Conservation (phyloP, 371 early-diverging fungal genomes). For the Haplosporangium sp. region DNA sequence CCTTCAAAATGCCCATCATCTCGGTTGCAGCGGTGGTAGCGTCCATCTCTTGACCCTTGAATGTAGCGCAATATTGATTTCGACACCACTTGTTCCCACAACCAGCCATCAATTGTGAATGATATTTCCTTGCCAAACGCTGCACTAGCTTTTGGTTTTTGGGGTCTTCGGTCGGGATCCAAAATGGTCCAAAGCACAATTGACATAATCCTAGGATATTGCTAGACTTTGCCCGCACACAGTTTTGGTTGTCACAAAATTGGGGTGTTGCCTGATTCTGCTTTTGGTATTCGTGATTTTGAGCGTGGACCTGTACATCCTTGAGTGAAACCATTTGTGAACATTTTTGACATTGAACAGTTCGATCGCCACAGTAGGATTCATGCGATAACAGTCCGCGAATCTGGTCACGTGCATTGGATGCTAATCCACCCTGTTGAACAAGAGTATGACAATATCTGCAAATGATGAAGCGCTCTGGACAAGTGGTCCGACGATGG, state of each 20-base stretch:
- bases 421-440: conserved; percentile 73
- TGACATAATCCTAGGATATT: conserved; percentile 77
- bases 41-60: conserved; percentile 61
- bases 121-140: conserved; percentile 78
- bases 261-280: conserved; percentile 69
- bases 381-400: conserved; percentile 83
- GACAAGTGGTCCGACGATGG: conserved; percentile 80
- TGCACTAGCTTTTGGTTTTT: conserved; percentile 78
- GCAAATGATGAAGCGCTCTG: conserved; percentile 82
- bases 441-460: conserved; percentile 84
- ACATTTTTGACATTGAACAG: conserved; percentile 86
- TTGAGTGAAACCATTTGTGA: conserved; percentile 79
- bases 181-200: conserved; percentile 88
- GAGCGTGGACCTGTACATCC: conserved; percentile 79
- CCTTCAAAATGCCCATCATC: conserved; percentile 65
- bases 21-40: conserved; percentile 78
- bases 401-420: conserved; percentile 73
- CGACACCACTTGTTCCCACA: conserved; percentile 80
- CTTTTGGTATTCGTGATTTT: conserved; percentile 77
- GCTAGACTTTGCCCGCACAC: conserved; percentile 64
- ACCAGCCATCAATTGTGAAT: conserved; percentile 82
- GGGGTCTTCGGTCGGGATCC: conserved; percentile 83
- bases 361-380: conserved; percentile 87
- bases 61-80: conserved; percentile 81
- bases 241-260: conserved; percentile 81